Base-by-base conservation (phyloP, 129 eudicot species). In the Flaveria linearis region DNA sequence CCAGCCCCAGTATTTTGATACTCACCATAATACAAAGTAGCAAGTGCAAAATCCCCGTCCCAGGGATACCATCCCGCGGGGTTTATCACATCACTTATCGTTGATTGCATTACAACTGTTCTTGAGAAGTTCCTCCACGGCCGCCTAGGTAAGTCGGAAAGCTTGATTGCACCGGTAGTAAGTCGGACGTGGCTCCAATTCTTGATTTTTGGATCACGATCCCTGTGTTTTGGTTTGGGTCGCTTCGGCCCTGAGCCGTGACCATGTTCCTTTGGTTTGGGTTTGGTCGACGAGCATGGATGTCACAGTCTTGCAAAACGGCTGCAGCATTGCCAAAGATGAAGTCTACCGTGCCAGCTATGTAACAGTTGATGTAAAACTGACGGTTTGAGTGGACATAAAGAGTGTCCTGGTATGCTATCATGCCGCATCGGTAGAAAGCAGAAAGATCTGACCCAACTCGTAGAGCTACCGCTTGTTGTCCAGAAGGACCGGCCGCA, bases 201-300 rank as follows among this genome's bases (percentile, higher is more conserved):
- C 91, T 67, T 2, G 83, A 84, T 23, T 69, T 90, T 9, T 93
- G 98, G 67, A 93, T 90, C 14, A 90, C 92, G 4, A 93, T 88
- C 5, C 98, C 98, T 0, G 97, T 90, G 82, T 90, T 93, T 76
- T 93, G 97, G 81, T 93, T 91, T 0, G 97, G 96, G 80, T 91
- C 97, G 4, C 78, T 87, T n/a, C 97, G 71, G n/a, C 97, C 97
- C 69, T 93, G 98, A 56, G 98, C 97, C 0, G 98, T 91, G 69
- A 93, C 76, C 96, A 88, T 93, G 85, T 90, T 90, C 60, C 71
- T 84, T 72, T 93, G 98, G 50, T 74, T 80, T 0, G 96, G 52
- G 17, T 68, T 46, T 1, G 98, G 98, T 2, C 86, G 82, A 6
- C 98, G 87, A 1, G 97, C 98, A 20, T 82, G 86, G 76, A 93